A percentile compares a stretch with the other conserved stretches of the same genome.
Evolutionary conservation across 306 rosid species (phyloP).

Genomic region (Fragaria vesca): DNA sequence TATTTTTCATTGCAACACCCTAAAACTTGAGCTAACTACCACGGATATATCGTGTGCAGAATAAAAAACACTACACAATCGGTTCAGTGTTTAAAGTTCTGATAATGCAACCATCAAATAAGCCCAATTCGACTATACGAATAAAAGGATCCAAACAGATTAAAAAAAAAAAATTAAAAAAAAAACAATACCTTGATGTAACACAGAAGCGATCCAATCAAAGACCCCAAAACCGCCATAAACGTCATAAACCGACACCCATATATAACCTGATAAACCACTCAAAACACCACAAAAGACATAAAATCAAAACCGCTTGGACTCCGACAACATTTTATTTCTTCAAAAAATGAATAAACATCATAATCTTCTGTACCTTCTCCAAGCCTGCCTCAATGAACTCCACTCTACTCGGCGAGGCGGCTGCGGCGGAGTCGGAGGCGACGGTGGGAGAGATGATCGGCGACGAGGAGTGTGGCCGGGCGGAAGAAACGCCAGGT

Average conservation of each 20-base stretch:
- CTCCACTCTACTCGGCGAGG: conserved; percentile 21
- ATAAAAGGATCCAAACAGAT: not conserved
- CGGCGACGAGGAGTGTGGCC: conserved; percentile 30
- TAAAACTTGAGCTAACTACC: not conserved
- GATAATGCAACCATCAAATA: not conserved
- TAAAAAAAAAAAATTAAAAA: not conserved
- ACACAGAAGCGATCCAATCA: conserved; percentile 72
- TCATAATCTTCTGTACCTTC: conserved; percentile 34
- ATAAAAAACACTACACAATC: not conserved
- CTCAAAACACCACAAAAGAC: not conserved
- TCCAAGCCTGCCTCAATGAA: conserved; percentile 58
- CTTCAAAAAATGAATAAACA: not conserved
- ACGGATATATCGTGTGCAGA: not conserved
- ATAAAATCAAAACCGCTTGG: too few species aligned
- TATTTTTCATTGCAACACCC: not conserved
- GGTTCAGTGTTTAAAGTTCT: not conserved
- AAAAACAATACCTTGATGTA: conserved; percentile 64
- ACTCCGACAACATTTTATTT: too few species aligned
- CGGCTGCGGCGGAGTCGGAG: conserved; percentile 23
- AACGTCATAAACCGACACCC: conserved; percentile 71
- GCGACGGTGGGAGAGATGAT: conserved; percentile 29
- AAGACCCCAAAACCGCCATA: conserved; percentile 87
- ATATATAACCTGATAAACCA: conserved; percentile 54
- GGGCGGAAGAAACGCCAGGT: conserved; percentile 40
- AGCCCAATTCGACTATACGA: not conserved